phyloP scores from a whole-genome alignment of 148 eudicot species.

The Diospyros lotus region DNA sequence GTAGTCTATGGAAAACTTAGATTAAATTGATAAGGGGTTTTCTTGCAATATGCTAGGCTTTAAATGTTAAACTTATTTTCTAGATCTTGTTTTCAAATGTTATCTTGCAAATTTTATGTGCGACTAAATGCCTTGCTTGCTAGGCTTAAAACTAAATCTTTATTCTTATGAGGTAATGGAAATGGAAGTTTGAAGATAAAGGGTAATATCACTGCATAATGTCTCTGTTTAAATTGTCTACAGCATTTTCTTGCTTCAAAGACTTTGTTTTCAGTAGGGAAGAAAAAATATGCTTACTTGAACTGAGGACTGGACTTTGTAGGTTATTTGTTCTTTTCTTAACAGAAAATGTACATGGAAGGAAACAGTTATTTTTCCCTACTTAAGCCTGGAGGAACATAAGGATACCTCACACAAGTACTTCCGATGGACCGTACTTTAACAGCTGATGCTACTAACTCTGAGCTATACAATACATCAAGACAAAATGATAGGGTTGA shows the following conservation, averaged over 20 bases:
- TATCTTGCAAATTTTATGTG: not conserved
- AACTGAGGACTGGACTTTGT: not conserved
- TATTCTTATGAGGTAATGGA: not conserved
- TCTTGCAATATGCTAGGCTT: not conserved
- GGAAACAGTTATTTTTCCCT: not conserved
- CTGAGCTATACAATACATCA: not conserved
- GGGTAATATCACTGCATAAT: not conserved
- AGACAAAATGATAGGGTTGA: not conserved
- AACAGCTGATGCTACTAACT: not conserved
- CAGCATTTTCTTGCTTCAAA: not conserved
- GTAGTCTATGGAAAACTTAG: not conserved
- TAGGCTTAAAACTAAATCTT: not conserved
- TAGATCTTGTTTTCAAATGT: not conserved
- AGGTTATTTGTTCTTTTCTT: not conserved
- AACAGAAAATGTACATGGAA: too few relatives aligned
- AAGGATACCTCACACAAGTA: not conserved
- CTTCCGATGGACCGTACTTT: not conserved
- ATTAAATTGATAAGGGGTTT: not conserved
- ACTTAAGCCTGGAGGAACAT: not conserved
- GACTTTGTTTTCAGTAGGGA: not conserved
- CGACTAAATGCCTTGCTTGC: not conserved
- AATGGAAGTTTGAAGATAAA: not conserved
- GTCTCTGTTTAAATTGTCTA: not conserved
- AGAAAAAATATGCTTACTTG: not conserved
- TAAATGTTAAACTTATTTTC: not conserved